Base-by-base conservation (phyloP, 1,139 yeast species). In the Candida freyschussii region DNA sequence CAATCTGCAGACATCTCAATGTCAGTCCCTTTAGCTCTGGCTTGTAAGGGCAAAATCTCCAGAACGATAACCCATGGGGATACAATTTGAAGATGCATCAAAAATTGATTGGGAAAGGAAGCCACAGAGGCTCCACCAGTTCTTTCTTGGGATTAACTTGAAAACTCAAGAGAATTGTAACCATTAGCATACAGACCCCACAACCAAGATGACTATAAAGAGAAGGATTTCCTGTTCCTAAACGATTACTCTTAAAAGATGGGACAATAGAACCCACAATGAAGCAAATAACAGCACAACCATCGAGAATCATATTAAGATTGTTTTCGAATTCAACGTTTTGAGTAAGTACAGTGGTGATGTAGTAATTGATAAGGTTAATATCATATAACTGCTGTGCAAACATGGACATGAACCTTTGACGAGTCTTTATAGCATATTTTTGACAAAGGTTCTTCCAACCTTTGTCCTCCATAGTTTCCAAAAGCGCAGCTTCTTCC, bases 321-420 rank as follows among this genome's bases (percentile, higher is more conserved):
- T 74, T 65, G 56, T 72, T 67, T 29, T 60, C 65, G 48, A 65
- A 57, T 43, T 67, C 67, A 53, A 70, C 67, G 31, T 78, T 69
- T 30, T 69, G 62, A 55, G 75, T 70, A 50, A 76, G 76, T 48
- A 78, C 63, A 31, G 76, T 77, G 20, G 84, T 75, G 13, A 82
- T 73, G 50, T 77, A 77, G 59, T 77, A 78, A 50, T 75, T 77
- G 40, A 79, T 78, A 43, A 82, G 80, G 50, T 78, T 78, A 63
- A 81, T 75, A 50, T 84, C 78, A 29, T 75, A 70, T 49, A 72
- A 66, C 53, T 72, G 78, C 33, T 55, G 56, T 43, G 50, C 75
- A 48, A 75, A 67, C 52, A 74, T 76, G 24, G 83, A 67, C 6
- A 84, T 75, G 8, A 84, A 64, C 45, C 69, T 47, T 55, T 61